Conservation (phyloP, 2,329 filamentous ascomycete genomes). For the Reticulascus tulasneorum region DNA sequence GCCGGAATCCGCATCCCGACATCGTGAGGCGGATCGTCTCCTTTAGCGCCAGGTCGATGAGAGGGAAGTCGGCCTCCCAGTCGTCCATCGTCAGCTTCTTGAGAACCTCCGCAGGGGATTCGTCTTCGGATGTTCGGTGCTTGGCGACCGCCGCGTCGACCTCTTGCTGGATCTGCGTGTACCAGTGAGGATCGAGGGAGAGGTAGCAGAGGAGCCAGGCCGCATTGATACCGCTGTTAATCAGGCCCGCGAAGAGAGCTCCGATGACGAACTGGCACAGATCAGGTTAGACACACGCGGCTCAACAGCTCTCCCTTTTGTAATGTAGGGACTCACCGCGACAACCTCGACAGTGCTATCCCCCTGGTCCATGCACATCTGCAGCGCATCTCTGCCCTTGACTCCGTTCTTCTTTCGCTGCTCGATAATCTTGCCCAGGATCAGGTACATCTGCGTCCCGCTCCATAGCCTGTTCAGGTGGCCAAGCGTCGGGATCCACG, state of each 20-base stretch:
- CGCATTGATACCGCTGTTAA: constrained; percentile 55
- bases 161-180: constrained; percentile 38
- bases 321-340: constrained; percentile 26
- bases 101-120: constrained; percentile 33
- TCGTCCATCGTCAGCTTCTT: constrained; percentile 42
- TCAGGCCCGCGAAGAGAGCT: constrained; percentile 50
- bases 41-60: constrained; percentile 46
- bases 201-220: constrained; percentile 50
- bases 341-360: constrained; percentile 40
- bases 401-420: constrained; percentile 36
- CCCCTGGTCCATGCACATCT: constrained; percentile 49
- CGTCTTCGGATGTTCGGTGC: constrained; percentile 28
- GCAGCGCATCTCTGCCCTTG: constrained; percentile 45
- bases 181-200: constrained; percentile 42
- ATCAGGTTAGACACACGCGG: constrained; percentile 6
- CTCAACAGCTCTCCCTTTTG: neutral
- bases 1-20: constrained; percentile 45
- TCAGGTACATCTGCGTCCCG: constrained; percentile 42
- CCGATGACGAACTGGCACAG: constrained; percentile 46
- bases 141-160: constrained; percentile 39
- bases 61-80: constrained; percentile 53
- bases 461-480: constrained; percentile 39
- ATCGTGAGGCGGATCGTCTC: constrained; percentile 50
- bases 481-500: constrained; percentile 42
- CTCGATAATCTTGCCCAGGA: constrained; percentile 44